Evolutionary conservation across 2,329 filamentous ascomycete genomes (phyloP).

Genomic region (Curvularia sp.): DNA sequence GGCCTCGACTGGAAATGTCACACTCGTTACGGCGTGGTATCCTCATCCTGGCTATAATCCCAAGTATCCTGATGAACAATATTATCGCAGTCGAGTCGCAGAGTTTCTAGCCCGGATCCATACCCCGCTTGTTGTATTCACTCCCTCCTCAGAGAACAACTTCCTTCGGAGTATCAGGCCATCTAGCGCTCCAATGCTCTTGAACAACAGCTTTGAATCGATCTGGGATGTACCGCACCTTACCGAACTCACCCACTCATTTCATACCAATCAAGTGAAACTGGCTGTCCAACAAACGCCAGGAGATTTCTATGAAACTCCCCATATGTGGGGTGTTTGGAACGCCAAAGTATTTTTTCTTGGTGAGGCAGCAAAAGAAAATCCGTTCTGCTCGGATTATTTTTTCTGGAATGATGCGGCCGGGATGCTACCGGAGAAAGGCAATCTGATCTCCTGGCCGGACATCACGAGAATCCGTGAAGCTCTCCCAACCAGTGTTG

Average conservation of each 20-base stretch:
- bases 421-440: too few species aligned
- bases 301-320: background rate
- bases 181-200: background rate
- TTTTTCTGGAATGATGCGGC: slow-evolving; percentile 6
- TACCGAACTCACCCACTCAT: background rate
- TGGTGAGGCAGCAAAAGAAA: background rate
- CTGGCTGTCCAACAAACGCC: background rate
- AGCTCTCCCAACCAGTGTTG: too few species aligned
- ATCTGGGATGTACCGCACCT: slow-evolving; percentile 3
- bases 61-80: background rate
- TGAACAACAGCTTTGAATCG: background rate
- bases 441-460: too few species aligned
- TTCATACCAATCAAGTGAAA: slow-evolving; percentile 2
- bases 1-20: background rate
- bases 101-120: background rate
- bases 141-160: background rate
- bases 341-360: slow-evolving; percentile 4
- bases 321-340: slow-evolving; percentile 3
- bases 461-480: too few species aligned
- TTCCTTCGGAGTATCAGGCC: background rate
- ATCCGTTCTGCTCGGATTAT: background rate
- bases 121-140: background rate
- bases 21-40: slow-evolving; percentile 3
- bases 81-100: background rate
- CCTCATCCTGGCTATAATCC: slow-evolving; percentile 7